These are phyloP conservation scores for Cyclotella sp. DNA, from an alignment of 108 stramenopile species.

Conservation along the genomic window DNA sequence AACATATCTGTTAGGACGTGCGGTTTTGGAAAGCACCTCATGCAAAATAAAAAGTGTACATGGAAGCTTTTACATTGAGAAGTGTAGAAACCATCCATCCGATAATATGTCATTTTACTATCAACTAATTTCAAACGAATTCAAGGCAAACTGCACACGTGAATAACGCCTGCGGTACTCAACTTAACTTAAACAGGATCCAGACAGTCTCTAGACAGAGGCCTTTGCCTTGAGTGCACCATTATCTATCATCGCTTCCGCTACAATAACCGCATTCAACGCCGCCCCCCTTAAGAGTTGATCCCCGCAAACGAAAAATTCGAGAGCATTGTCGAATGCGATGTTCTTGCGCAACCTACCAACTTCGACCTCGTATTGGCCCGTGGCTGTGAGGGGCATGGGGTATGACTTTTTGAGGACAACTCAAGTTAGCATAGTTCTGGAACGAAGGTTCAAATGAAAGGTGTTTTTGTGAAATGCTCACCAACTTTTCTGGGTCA, in stretches of 20 bases:
- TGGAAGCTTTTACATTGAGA: too few relatives aligned
- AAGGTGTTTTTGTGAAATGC: background rate
- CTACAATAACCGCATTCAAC: slow-evolving; percentile 96
- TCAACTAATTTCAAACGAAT: too few relatives aligned
- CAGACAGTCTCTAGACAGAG: slow-evolving; percentile 12
- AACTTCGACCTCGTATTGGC: slow-evolving; percentile 95
- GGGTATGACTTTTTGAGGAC: slow-evolving; percentile 83
- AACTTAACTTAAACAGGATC: too few relatives aligned
- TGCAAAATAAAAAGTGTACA: too few relatives aligned
- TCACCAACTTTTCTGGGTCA: slow-evolving; percentile 57
- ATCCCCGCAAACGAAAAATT: slow-evolving; percentile 98
- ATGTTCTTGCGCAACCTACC: slow-evolving; percentile 84
- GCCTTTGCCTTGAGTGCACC: slow-evolving; percentile 63
- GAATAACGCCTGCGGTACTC: too few relatives aligned
- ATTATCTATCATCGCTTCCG: slow-evolving; percentile 90
- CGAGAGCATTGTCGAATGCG: slow-evolving; percentile 93
- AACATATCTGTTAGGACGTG: too few relatives aligned
- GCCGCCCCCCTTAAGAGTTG: slow-evolving; percentile 98
- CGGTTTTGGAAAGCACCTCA: too few relatives aligned
- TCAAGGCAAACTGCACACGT: too few relatives aligned
- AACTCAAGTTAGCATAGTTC: too few relatives aligned
- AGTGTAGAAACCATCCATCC: too few relatives aligned
- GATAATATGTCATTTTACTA: too few relatives aligned
- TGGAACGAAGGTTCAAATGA: background rate
- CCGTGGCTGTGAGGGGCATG: slow-evolving; percentile 97